Evolutionary conservation across 169 alveolate genomes (phyloP), one percentile per base, ranked within the genome.

Genomic region (Cryptosporidium felis): DNA sequence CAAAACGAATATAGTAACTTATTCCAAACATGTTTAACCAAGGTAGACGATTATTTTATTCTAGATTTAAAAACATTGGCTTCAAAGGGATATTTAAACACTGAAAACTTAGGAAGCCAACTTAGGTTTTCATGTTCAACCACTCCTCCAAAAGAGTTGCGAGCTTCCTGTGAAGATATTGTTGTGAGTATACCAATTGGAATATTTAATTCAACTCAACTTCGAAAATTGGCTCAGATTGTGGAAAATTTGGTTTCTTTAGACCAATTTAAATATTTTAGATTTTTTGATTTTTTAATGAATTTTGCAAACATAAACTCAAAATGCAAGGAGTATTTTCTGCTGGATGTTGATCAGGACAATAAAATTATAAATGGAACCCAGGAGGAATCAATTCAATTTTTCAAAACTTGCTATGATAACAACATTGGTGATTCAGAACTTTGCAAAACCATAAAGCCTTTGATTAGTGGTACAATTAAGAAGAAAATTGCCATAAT

Each of bases 171-270:
- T 53, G 67, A 74, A 6, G 85, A 74, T 38, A 53, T 74, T 12
- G 58, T 74, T 38, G 85, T 74, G 26, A 30, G 60, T 5, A 41
- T 38, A 10, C 85, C 85, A 6, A n/a, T 49, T 21, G 85, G 67
- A 53, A 21, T 5, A 0, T 74, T 49, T 38, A 58, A 53, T n/a
- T 49, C 65, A n/a, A 36, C 6, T 18, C 85, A 74, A 16, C 56
- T 74, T 18, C 51, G 67, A 38, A 49, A 38, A 26, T 45, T 74
- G 16, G 85, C 85, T 9, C 60, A 34, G 4, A 53, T 74, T 10
- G 56, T 74, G 28, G 85, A 74, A 46, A 38, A 36, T 36, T 36
- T 74, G 12, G 40, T 28, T 21, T 12, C 51, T 1, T 56, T 74
- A 53, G 65, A 49, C 10, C 74, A 74, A 53, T 49, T 74, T 1